Evolutionary conservation across 169 alveolate genomes (phyloP), one percentile per base, ranked within the genome.

Genomic region (Plasmodium gallinaceum): DNA sequence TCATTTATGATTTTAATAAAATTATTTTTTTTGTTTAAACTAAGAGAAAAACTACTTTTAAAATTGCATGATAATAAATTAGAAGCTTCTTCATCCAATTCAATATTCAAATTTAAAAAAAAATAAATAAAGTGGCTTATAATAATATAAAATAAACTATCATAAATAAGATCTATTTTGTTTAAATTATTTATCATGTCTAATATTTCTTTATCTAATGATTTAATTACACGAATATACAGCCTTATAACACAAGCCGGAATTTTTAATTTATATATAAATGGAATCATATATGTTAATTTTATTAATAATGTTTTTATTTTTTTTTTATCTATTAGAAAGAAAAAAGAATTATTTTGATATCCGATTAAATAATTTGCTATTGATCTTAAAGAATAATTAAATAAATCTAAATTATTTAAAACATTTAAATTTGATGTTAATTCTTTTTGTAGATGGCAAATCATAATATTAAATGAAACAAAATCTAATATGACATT

Each of bases 401-500:
- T 78, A 51, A 78, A 78, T 39, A 78, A 69, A 43, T 78, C 89
- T n/a, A 78, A 57, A 32, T 64, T 66, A 18, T 78, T 78, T 69
- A 78, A 65, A 7, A 78, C 89, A 42, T 42, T 65, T 0, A 48
- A 37, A 64, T 78, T 66, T 42, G 89, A 64, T 26, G 89, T 78
- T 64, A 78, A 46, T 42, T 78, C 89, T 78, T 66, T 78, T 24
- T 78, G 89, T 8, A 78, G 76, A 14, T 78, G 89, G 10, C 89
- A 78, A 1, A 78, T 66, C 89, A 78, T 78, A 22, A 78, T 78
- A 57, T 78, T 78, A 26, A 78, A 78, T n/a, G 89, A 78, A 0
- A 78, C 89, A 78, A 78, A 78, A 78, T 78, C 89, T 42, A 78
- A 58, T 51, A 78, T 78, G 22, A 78, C 89, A 78, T 78, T 78